Conservation (phyloP, 495 filamentous ascomycete species). For the Podospora comata region DNA sequence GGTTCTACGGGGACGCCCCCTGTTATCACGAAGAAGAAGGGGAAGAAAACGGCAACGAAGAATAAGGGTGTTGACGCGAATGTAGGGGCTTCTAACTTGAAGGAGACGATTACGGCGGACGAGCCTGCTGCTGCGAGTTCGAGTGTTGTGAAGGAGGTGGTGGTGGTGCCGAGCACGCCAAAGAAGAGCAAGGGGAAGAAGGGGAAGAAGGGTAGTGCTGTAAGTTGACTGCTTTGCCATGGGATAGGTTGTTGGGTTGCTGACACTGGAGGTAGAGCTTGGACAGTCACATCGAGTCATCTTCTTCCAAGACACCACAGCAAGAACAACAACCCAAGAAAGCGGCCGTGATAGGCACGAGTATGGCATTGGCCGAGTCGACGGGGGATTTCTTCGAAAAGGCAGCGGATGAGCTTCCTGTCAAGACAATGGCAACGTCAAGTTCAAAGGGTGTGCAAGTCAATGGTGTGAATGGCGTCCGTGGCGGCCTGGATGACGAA, state of each 20-base stretch:
- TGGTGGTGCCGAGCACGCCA: not conserved
- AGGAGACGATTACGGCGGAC: not conserved
- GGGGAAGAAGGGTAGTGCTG: conserved; percentile 13
- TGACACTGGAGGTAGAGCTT: conserved; percentile 3
- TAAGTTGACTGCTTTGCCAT: conserved; percentile 10
- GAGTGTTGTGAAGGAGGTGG: not conserved
- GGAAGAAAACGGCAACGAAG: conserved; percentile 1
- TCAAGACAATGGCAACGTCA: not conserved
- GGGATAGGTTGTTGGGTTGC: not conserved
- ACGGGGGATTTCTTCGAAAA: conserved; percentile 22
- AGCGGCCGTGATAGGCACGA: not conserved
- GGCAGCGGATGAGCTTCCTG: conserved; percentile 20
- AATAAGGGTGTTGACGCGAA: conserved; percentile 17
- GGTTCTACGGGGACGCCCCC: not conserved
- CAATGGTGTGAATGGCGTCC: not conserved
- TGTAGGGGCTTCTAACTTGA: conserved; percentile 9
- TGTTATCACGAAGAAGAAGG: conserved; percentile 21
- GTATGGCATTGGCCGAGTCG: conserved; percentile 13
- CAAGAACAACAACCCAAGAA: not conserved
- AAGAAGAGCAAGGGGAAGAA: not conserved
- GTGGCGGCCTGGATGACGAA: not conserved
- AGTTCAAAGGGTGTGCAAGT: not conserved
- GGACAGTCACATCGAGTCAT: not conserved
- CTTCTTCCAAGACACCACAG: conserved; percentile 3
- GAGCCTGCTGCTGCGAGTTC: not conserved